Base-by-base conservation (phyloP, 2,329 filamentous ascomycete genomes). In the Macrophomina tecta region DNA sequence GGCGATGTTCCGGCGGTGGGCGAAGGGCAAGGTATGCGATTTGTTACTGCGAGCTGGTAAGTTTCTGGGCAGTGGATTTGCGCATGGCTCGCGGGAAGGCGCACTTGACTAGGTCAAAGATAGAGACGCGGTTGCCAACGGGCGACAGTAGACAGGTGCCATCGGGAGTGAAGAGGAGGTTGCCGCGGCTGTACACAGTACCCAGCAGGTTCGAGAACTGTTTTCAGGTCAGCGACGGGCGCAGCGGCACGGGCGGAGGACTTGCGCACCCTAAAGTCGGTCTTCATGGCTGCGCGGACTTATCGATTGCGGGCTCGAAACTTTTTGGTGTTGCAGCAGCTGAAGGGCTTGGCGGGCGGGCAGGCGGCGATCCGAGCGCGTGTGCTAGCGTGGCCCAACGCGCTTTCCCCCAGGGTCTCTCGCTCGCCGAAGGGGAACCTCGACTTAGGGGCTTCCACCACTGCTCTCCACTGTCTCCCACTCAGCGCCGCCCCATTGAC, bases 191-290 rank as follows among this genome's bases (percentile, higher is more conserved):
- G 85, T 98, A 99, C 77, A 99, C 95, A 73, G 95, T 99, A 78
- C 95, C 96, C 76, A 99, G 88, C 78, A 99, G 87, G 82, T 98
- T 99, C 79, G 94, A 97, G 83, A 99, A 99, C 94, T 97, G 8
- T 14, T 30, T 28, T 48, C 30, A 12, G 30, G 68, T 81, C 67
- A 82, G 72, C 23, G n/a, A 8, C n/a, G 67, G 53, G 8, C 7
- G 11, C 4, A 23, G 6, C 14, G 14, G 4, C 14, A 18, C 5
- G 3, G 8, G n/a, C 34, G 46, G 14, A 28, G 45, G 32, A 67
- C 52, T 65, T 68, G 67, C 80, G 70, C 82, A 96, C 94, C 89
- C 95, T 96, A 81, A 98, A 99, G 82, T 98, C 94, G 72, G 94
- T 98, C 91, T 98, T 99, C 95, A 99, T 99, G 69, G 70, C 85